phyloP scores from a whole-genome alignment of 768 basidiomycete species.

The Hypsizygus marmoreus region DNA sequence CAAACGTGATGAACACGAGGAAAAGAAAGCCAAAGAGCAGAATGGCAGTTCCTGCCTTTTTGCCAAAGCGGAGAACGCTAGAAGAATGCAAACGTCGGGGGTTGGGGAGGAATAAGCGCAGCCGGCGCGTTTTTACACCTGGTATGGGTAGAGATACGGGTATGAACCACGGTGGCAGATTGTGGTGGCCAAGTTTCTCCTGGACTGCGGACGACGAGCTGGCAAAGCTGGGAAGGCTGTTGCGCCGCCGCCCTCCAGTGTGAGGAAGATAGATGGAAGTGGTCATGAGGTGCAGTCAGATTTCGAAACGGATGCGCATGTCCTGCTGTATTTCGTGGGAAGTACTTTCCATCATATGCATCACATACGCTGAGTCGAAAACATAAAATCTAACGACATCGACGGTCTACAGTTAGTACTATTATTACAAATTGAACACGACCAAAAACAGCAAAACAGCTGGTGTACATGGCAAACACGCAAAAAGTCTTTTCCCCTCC shows the following conservation, averaged over 20 bases:
- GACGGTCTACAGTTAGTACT: too few species aligned
- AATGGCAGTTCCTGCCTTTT: constrained; percentile 55
- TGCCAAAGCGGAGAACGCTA: constrained; percentile 57
- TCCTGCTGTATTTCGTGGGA: too few species aligned
- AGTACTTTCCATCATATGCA: neutral
- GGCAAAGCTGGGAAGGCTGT: constrained; percentile 31
- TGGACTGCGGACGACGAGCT: constrained; percentile 55
- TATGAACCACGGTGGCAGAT: constrained; percentile 56
- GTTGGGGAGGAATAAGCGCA: constrained; percentile 64
- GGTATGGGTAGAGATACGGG: constrained; percentile 63
- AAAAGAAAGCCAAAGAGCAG: constrained; percentile 40
- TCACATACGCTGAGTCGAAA: too few species aligned
- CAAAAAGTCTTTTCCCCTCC: neutral
- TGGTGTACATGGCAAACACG: constrained; percentile 1
- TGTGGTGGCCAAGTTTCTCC: constrained; percentile 62
- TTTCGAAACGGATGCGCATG: neutral
- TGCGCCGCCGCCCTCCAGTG: too few species aligned
- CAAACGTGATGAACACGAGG: constrained; percentile 57
- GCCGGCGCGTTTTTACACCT: constrained; percentile 52
- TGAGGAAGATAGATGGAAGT: constrained; percentile 5
- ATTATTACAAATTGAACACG: too few species aligned
- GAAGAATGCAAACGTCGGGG: constrained; percentile 59
- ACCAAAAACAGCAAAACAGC: neutral
- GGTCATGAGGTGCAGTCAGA: neutral
- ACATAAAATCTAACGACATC: too few species aligned